Base-by-base conservation (phyloP, 2,329 filamentous ascomycete genomes). In the Colletotrichum spinosum region DNA sequence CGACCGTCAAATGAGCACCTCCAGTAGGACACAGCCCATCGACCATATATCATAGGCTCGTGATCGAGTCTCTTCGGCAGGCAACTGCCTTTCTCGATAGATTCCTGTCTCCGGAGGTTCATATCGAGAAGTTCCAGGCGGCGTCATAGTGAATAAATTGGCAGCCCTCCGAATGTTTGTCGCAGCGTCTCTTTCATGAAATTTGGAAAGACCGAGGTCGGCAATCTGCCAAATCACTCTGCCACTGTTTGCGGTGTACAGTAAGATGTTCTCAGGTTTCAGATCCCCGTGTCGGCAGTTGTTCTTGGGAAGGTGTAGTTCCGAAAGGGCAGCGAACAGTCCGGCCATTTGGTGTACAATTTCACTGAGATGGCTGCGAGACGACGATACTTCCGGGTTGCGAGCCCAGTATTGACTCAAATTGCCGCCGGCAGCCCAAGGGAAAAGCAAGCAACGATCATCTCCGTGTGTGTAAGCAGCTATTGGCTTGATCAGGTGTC, bases 11-110 rank as follows among this genome's bases (percentile, higher is more conserved):
- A 25, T 25, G 25, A 25, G 25, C 25, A 25, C 1, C 25, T 25
- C 25, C 25, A 25, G 25, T 25, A 25, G 25, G 25, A 25, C 25
- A 5, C 25, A 4, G 25, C 25, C 25, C 25, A 25, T 25, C 25
- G 25, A 25, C 25, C 25, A 25, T 5, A 25, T 5, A 5, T 25
- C 25, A 25, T 25, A 25, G 4, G 59, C 59, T 0, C 73, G 64
- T 3, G 74, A 74, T 9, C 65, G 54, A 6, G 67, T 44, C 12
- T 33, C 15, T 5, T 13, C 5, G 49, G 17, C 17, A 12, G 11
- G 12, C 17, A 11, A 12, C 5, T 25, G 15, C 1, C 12, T 17
- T 17, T 15, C 3, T 17, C 13, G 44, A 8, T 17, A 4, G 13
- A 10, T 46, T 5, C 6, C 54, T 8, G 15, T 55, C 13, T 60